These are phyloP conservation scores for Zoysia pacifica DNA, from an alignment of 176 grass and related monocot species.

Conservation along the genomic window DNA sequence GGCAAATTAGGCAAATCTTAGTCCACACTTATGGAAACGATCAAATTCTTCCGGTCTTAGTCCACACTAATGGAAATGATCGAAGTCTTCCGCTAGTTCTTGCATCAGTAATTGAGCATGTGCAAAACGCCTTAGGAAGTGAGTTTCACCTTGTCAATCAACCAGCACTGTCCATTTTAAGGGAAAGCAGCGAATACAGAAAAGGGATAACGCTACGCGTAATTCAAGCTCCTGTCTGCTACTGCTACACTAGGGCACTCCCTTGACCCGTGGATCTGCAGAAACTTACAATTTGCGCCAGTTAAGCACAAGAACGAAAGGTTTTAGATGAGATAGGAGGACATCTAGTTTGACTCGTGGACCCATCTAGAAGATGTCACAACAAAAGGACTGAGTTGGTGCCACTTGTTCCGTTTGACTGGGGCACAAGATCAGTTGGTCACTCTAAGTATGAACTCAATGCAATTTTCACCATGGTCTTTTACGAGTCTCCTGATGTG, in stretches of 20 bases:
- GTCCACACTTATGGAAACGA: too few species aligned
- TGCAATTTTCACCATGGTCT: too few species aligned
- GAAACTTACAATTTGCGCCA: conserved; percentile 25
- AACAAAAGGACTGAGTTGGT: neutral
- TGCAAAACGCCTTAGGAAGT: neutral
- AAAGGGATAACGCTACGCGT: neutral
- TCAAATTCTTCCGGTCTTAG: neutral
- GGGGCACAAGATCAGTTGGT: too few species aligned
- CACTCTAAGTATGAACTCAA: too few species aligned
- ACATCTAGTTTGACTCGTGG: neutral
- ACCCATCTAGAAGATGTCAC: neutral
- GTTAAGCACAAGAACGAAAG: neutral
- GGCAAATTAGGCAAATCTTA: too few species aligned
- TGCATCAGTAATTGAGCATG: neutral
- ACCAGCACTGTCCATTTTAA: neutral
- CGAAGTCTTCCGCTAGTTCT: neutral
- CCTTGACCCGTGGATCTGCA: neutral
- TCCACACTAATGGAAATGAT: neutral
- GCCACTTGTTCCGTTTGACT: too few species aligned
- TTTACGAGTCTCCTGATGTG: too few species aligned
- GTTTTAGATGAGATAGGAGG: neutral
- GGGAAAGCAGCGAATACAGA: neutral
- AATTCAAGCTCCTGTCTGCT: neutral
- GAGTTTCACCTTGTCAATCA: neutral
- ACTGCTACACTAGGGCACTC: neutral